Evolutionary conservation across 108 stramenopile species (phyloP).

Genomic region (Cyclotella distinguenda): DNA sequence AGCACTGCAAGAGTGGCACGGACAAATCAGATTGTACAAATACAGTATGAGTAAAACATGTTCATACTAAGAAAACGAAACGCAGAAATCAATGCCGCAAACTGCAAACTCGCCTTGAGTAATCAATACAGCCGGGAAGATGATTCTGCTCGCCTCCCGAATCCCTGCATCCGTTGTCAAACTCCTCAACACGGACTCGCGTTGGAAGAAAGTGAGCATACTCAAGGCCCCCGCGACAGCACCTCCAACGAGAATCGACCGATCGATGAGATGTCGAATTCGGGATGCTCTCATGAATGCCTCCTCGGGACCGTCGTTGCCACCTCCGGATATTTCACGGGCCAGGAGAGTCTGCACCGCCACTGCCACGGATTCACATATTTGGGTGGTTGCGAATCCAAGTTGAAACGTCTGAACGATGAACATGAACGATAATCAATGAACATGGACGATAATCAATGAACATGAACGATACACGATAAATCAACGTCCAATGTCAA

Average conservation of each 20-base stretch:
- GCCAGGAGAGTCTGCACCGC: slow-evolving; percentile 85
- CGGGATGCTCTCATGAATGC: slow-evolving; percentile 38
- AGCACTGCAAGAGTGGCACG: slow-evolving; percentile 16
- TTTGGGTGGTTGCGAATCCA: slow-evolving; percentile 93
- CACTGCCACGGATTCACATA: slow-evolving; percentile 85
- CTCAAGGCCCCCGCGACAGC: slow-evolving; percentile 63
- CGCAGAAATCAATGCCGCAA: neutral
- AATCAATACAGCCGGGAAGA: slow-evolving; percentile 83
- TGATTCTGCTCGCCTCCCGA: slow-evolving; percentile 58
- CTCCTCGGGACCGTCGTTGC: slow-evolving; percentile 11
- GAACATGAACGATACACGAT: neutral
- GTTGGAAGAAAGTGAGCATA: slow-evolving; percentile 71
- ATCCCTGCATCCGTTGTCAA: slow-evolving; percentile 81
- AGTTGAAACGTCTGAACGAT: slow-evolving; percentile 79
- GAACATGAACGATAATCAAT: neutral
- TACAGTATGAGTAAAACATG: neutral
- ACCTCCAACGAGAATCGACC: slow-evolving; percentile 72
- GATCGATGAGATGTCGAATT: slow-evolving; percentile 77
- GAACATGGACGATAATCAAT: neutral
- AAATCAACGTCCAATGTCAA: too few species aligned
- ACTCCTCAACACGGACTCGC: slow-evolving; percentile 65
- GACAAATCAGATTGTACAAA: neutral
- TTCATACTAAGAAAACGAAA: too few species aligned
- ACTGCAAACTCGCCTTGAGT: slow-evolving; percentile 57
- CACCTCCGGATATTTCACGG: slow-evolving; percentile 72